Evolutionary conservation across 139 green algal species (phyloP).

Genomic region (Marvania coccoides): DNA sequence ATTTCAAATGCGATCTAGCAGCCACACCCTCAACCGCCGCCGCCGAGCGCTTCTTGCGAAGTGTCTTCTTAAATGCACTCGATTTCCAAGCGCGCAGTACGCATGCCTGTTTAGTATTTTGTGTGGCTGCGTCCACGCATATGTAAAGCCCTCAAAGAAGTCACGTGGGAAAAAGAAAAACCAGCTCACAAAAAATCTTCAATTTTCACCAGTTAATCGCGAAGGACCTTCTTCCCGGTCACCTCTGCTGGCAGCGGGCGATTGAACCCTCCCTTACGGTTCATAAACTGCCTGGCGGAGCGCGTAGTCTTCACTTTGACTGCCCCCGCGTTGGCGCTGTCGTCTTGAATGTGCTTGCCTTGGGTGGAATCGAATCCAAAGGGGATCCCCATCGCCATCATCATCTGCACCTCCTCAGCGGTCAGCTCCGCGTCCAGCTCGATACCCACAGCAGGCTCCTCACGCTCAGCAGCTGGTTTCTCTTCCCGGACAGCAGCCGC

Average conservation of each 20-base stretch:
- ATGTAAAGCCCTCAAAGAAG: too few relatives aligned
- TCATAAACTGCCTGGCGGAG: slow-evolving; percentile 87
- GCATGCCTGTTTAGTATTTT: too few relatives aligned
- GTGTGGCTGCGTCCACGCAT: too few relatives aligned
- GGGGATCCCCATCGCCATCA: slow-evolving; percentile 81
- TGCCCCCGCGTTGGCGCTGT: slow-evolving; percentile 48
- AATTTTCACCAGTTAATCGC: too few relatives aligned
- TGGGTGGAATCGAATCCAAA: slow-evolving; percentile 77
- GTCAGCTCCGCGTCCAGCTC: slow-evolving; percentile 66
- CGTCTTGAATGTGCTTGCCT: slow-evolving; percentile 71
- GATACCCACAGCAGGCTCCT: background rate
- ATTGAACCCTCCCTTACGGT: slow-evolving; percentile 88
- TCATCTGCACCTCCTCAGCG: slow-evolving; percentile 77
- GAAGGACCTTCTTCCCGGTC: slow-evolving; percentile 55
- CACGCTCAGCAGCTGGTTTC: background rate
- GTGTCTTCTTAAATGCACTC: too few relatives aligned
- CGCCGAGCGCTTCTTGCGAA: too few relatives aligned
- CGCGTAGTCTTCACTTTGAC: slow-evolving; percentile 65
- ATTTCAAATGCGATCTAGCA: too few relatives aligned
- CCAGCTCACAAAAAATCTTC: too few relatives aligned
- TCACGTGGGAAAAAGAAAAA: too few relatives aligned
- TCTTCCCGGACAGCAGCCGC: too few relatives aligned
- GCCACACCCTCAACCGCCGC: too few relatives aligned
- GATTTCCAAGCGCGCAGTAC: too few relatives aligned
- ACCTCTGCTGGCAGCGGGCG: slow-evolving; percentile 67